Evolutionary conservation across 192 early-diverging fungal species (phyloP).

Genomic region (Rhizophlyctis rosea): DNA sequence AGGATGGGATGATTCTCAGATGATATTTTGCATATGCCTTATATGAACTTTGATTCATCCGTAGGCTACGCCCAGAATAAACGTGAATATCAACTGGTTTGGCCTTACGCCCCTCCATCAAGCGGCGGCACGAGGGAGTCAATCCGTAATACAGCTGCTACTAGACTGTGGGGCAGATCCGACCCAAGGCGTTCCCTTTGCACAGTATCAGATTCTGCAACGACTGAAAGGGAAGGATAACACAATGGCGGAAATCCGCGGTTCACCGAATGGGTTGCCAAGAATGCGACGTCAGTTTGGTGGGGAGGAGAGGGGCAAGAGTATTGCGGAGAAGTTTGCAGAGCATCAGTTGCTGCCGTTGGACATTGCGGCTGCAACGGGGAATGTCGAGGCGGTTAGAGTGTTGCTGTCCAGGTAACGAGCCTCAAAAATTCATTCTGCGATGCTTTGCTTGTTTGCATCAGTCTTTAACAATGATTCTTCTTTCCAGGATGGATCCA

Average conservation of each 20-base stretch:
- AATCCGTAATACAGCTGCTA: constrained; percentile 34
- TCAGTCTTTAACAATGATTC: not conserved
- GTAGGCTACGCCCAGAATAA: too few relatives aligned
- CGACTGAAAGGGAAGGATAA: constrained; percentile 23
- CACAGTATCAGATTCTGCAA: constrained; percentile 40
- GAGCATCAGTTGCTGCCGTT: too few relatives aligned
- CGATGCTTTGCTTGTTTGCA: constrained; percentile 3
- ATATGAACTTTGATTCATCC: too few relatives aligned
- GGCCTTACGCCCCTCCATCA: constrained; percentile 49
- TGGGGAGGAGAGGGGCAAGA: constrained; percentile 8
- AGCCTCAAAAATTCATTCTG: not conserved
- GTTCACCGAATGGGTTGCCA: not conserved
- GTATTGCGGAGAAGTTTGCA: too few relatives aligned
- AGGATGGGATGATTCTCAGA: not conserved
- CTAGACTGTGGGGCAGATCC: constrained; percentile 45
- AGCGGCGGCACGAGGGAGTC: constrained; percentile 33
- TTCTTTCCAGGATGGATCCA: constrained; percentile 29
- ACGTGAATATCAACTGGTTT: constrained; percentile 51
- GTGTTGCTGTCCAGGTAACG: constrained; percentile 15
- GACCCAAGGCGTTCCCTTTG: constrained; percentile 26
- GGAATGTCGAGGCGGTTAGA: constrained; percentile 31
- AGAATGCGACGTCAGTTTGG: not conserved
- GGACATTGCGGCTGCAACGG: constrained; percentile 38
- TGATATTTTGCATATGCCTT: not conserved
- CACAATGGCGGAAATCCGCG: not conserved